Base-by-base conservation (phyloP, 192 early-diverging fungal genomes). In the Umbelopsis isabellina region DNA sequence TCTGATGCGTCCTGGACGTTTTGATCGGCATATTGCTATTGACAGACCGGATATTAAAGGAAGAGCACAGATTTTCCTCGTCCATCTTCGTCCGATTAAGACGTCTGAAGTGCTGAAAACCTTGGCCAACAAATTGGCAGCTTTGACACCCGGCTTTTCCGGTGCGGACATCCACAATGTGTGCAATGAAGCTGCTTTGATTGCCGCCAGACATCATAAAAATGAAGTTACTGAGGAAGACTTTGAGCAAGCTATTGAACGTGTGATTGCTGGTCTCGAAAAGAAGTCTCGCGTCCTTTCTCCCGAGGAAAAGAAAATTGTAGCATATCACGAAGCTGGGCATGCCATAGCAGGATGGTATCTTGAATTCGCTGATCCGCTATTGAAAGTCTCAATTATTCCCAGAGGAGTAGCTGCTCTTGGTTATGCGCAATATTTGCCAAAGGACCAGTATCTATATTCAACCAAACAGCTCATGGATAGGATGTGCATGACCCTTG, bases 341-440 rank as follows among this genome's bases (percentile, higher is more conserved):
- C 98, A 99, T 76, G 98, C 98, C 33, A 95, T 99, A 66, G 94
- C 91, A 15, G 98, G 98, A 35, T 99, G 98, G 98, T 99, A 94
- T 76, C 84, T 99, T 67, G 87, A 96, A 70, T 90, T 96, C 71
- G 96, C 98, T 0, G 93, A 97, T 82, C 98, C 98, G 20, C 81
- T 99, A 52, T 84, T 99, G 50, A 98, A 98, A 84, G 98, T 99
- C 7, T 96, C 95, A 58, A 98, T 99, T 74, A 99, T 99, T 75
- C 98, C 98, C 41, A 91, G 98, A 71, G 97, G 98, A 35, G 82
- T 88, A 20, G 96, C 89, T 21, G 98, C 98, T 15, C 88, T 99
- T 16, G 98, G 98, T 16, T 99, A 99, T 85, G 98, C 98, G 49
- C 98, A 99, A 84, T 99, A 98, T 80, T 79, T 99, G 73, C 97